Conservation (phyloP, 2,329 filamentous ascomycete species). For the Venturia effusa region DNA sequence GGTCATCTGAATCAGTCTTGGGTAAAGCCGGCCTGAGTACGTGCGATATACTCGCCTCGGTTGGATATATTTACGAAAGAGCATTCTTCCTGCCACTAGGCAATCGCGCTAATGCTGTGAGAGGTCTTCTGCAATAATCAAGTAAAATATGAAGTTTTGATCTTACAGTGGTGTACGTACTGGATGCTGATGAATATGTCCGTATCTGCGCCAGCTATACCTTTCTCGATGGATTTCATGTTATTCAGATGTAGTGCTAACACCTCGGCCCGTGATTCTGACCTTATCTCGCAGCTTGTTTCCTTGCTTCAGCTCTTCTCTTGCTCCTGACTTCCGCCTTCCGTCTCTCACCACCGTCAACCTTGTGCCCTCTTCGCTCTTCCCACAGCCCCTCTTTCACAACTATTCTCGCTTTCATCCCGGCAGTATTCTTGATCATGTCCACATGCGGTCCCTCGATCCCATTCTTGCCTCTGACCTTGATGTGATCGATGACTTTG, state of each 20-base stretch:
- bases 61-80: no score
- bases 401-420: slow-evolving; percentile 53
- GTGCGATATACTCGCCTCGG: no score
- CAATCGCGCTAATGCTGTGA: background rate
- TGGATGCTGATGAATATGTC: background rate
- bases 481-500: slow-evolving; percentile 52
- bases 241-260: background rate
- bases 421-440: slow-evolving; percentile 24
- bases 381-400: slow-evolving; percentile 91
- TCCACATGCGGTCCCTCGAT: slow-evolving; percentile 64
- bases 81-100: background rate
- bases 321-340: slow-evolving; percentile 79
- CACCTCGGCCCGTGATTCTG: no score
- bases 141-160: background rate
- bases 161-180: background rate
- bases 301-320: slow-evolving; percentile 67
- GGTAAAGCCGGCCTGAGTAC: no score
- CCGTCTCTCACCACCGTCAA: slow-evolving; percentile 92
- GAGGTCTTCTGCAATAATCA: background rate
- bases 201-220: background rate
- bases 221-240: background rate
- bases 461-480: slow-evolving; percentile 54
- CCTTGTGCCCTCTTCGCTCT: slow-evolving; percentile 72
- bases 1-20: no score
- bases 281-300: slow-evolving; percentile 20